Base-by-base conservation (phyloP, 768 basidiomycete species). In the Boletus tylopilopsis region DNA sequence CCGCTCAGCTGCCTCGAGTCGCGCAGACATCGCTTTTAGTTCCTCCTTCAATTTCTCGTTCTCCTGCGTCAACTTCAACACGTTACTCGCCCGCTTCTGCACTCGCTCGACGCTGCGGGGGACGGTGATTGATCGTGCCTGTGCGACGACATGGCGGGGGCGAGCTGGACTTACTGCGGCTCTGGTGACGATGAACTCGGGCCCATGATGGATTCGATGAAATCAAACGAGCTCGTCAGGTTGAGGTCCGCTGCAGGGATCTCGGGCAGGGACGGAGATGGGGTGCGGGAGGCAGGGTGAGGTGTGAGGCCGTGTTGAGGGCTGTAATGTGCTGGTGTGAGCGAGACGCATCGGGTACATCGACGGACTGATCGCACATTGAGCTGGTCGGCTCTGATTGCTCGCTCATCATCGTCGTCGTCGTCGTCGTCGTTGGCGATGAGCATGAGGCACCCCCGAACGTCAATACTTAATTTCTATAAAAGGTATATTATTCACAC, bases 31-130 rank as follows among this genome's bases (percentile, higher is more conserved):
- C 42, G 81, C 85, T 61, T 75, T 81, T 61, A 91, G 76, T 68
- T 89, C 82, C 42, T 77, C 83, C 68, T 85, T 82, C 52, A 91
- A 71, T 66, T 82, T 85, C 66, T 87, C 84, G 65, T 90, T 85
- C 74, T 91, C 88, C 70, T 85, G 76, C 19, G 84, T 76, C 30
- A 91, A 73, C 61, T 85, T 87, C 62, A 87, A 65, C 50, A 90
- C 85, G 66, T 85, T 89, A 59, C 84, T 86, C 35, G 81, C 82
- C 53, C 88, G 81, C 69, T 89, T 90, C 63, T 86, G 73, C 55
- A 78, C 64, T 49, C 66, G 68, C 54, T 72, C 67, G 27, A 22
- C 54, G 39, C 67, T 68, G 55, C 40, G 45, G 49, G 43, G 33
- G 41, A 63, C 58, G 59, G 61, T 70, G 63, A 70, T 57, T 59